These are phyloP conservation scores for Pythium biforme DNA, from an alignment of 352 stramenopile species.

Conservation along the genomic window DNA sequence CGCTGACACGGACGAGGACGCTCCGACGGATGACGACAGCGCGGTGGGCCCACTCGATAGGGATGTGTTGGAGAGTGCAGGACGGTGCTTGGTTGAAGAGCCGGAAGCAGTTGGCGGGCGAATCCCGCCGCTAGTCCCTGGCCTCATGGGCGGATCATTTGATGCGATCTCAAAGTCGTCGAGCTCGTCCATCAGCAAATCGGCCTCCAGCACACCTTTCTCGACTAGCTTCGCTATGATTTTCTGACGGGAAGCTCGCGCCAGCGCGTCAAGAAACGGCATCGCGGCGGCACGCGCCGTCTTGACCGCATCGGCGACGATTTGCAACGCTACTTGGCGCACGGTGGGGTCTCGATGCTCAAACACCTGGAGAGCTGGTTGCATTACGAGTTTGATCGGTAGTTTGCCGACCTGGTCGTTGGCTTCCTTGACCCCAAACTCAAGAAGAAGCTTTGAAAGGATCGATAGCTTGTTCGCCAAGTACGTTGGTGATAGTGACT, in stretches of 20 bases:
- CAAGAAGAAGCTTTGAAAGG: constrained; percentile 71
- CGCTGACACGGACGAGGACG: constrained; percentile 25
- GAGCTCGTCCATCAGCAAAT: constrained; percentile 84
- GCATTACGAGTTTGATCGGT: constrained; percentile 64
- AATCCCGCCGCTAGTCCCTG: constrained; percentile 51
- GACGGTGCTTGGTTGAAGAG: constrained; percentile 78
- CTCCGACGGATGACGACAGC: not conserved
- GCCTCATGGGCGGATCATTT: constrained; percentile 32
- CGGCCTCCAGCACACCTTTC: constrained; percentile 60
- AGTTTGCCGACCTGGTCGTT: constrained; percentile 35
- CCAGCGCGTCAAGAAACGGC: constrained; percentile 68
- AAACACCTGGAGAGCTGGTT: constrained; percentile 61
- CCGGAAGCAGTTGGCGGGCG: constrained; percentile 67
- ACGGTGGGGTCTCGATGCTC: constrained; percentile 78
- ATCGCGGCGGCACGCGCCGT: constrained; percentile 55
- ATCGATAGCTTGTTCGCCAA: constrained; percentile 70
- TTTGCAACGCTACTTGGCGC: constrained; percentile 57
- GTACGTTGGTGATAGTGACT: constrained; percentile 56
- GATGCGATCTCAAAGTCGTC: constrained; percentile 70
- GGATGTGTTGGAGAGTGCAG: constrained; percentile 53
- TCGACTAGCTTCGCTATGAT: constrained; percentile 82
- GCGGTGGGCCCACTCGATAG: constrained; percentile 32
- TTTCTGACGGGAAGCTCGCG: constrained; percentile 66
- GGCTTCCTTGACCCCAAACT: constrained; percentile 72
- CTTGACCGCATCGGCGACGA: constrained; percentile 67